Percentiles rank a stretch among this genome's conserved stretches.
phyloP scores from a whole-genome alignment of 225 moss, liverwort and hornwort genomes.

The Thuidium tamariscinum region DNA sequence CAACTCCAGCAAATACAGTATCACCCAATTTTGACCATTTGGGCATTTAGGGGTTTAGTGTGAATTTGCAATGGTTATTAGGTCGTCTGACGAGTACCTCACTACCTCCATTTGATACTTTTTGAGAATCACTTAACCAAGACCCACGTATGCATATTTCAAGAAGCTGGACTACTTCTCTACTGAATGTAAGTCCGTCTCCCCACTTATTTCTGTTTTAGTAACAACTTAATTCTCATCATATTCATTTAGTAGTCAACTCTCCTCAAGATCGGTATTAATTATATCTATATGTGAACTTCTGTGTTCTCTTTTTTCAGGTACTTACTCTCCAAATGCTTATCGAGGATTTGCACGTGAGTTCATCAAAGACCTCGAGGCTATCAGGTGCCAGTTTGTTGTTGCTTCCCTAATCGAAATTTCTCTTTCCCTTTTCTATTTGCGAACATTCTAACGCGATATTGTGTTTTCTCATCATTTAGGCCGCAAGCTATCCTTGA shows the following conservation, averaged over 20 bases:
- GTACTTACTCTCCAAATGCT: constrained; percentile 97
- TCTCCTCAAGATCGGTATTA: not conserved
- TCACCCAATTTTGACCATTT: not conserved
- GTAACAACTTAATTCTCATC: not conserved
- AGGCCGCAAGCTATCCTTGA: constrained; percentile 95
- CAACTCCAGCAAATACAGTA: not conserved
- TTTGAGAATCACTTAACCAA: constrained; percentile 28
- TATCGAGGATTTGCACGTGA: constrained; percentile 95
- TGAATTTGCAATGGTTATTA: not conserved
- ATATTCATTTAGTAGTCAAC: not conserved
- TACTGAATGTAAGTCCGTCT: constrained; percentile 73
- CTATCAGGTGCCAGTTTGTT: constrained; percentile 45
- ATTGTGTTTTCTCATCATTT: not conserved
- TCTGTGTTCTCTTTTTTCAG: constrained; percentile 15
- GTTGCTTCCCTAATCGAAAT: not conserved
- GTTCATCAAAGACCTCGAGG: constrained; percentile 91
- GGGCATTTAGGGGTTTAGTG: not conserved
- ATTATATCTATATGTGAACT: not conserved
- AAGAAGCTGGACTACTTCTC: constrained; percentile 99
- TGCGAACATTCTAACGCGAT: not conserved
- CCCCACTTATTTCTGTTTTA: not conserved
- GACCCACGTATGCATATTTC: constrained; percentile 87
- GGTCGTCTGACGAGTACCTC: not conserved
- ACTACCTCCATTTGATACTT: not conserved
- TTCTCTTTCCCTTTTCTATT: not conserved